phyloP scores from a whole-genome alignment of 2,329 filamentous ascomycete species.

The Paraconiothyrium brasiliense region DNA sequence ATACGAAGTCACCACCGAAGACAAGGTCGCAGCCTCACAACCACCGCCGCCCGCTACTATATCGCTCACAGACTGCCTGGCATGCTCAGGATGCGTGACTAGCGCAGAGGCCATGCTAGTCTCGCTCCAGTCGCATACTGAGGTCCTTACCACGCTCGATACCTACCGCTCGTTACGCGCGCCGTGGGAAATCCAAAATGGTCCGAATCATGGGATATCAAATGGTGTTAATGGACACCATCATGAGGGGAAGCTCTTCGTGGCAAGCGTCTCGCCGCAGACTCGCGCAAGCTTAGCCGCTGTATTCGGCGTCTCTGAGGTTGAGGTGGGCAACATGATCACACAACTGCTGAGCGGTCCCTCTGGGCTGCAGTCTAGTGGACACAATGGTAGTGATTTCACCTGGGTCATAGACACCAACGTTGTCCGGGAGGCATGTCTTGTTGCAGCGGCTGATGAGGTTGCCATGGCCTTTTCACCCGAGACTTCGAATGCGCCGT shows the following conservation, averaged over 20 bases:
- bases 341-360: slow-evolving; percentile 78
- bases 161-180: slow-evolving; percentile 58
- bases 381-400: slow-evolving; percentile 79
- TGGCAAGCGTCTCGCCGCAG: slow-evolving; percentile 94
- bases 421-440: slow-evolving; percentile 78
- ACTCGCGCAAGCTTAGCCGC: slow-evolving; percentile 88
- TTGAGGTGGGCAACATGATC: slow-evolving; percentile 82
- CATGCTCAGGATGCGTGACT: slow-evolving; percentile 96
- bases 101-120: slow-evolving; percentile 98
- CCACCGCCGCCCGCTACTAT: slow-evolving; percentile 83
- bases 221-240: slow-evolving; percentile 30
- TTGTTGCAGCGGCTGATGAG: slow-evolving; percentile 69
- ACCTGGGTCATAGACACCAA: slow-evolving; percentile 93
- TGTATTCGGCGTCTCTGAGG: slow-evolving; percentile 77
- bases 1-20: slow-evolving; percentile 94
- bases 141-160: slow-evolving; percentile 86
- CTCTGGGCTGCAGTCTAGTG: slow-evolving; percentile 73
- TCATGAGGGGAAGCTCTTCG: slow-evolving; percentile 76
- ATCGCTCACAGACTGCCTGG: slow-evolving; percentile 94
- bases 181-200: slow-evolving; percentile 42
- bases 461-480: slow-evolving; percentile 50
- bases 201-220: slow-evolving; percentile 25
- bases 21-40: slow-evolving; percentile 67
- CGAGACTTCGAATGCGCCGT: slow-evolving; percentile 31
- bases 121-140: slow-evolving; percentile 89